Evolutionary conservation across 768 basidiomycete genomes (phyloP), one percentile per base, ranked within the genome.

Genomic region (Lanmaoa pseudosensibilis): DNA sequence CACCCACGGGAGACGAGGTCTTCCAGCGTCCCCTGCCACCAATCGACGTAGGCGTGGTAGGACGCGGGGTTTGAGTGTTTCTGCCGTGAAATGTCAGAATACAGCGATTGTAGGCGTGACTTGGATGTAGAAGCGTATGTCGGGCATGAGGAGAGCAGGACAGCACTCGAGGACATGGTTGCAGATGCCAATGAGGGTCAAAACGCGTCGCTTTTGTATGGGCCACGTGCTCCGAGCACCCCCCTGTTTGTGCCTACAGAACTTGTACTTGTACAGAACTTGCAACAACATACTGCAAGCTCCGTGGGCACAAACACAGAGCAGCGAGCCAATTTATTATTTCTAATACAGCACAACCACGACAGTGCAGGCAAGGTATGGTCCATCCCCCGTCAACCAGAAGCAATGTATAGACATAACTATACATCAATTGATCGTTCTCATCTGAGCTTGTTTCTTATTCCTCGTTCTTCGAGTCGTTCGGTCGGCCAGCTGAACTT

Each of bases 11-110:
- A 68, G n/a, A 87, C 82, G 38, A 88, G 66, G 16, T 75, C 75
- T 62, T 88, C 82, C 10, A 94, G 76, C 0, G 84, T 82, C 44
- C 76, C 74, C 34, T 81, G 83, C 95, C 95, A 98, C 94, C 94
- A 98, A 52, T 87, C 83, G 32, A 93, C 76, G 65, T 91, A 90
- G 12, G 91, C 83, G 47, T 83, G 74, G 69, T 87, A 97, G 5
- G 91, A 86, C 2, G 87, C 80, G 0, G 92, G 89, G 69, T 98
- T 95, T 1, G 92, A 88, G 46, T 83, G 76, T 64, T 88, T 91
- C 73, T 95, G 92, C 13, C 85, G 78, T 0, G 90, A 84, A 55
- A 95, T 85, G 66, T 95, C 93, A 9, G 94, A 89, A 73, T 95
- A 98, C 8, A 98, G 78, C 0, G 93, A 84, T 58, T 89, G 85